Base-by-base conservation (phyloP, 225 moss, liverwort and hornwort species). In the Pseudisothecium myosuroides region DNA sequence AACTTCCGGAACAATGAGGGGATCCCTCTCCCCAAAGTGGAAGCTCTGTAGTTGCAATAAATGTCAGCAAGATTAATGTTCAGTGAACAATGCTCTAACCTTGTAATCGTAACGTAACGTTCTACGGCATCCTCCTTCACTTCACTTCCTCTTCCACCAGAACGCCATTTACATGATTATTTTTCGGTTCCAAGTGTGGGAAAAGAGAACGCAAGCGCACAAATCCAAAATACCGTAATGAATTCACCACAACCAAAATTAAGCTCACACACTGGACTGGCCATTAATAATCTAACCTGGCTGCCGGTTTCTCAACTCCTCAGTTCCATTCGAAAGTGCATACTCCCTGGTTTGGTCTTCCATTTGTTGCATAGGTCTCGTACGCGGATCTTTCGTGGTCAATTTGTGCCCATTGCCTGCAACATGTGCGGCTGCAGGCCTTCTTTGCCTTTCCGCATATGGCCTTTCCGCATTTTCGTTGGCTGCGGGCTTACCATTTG, bases 1-100 rank as follows among this genome's bases (percentile, higher is more conserved):
- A 95, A 87, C 97, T 95, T 91, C 90, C 89, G 80, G 95, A 94
- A 75, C 94, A 95, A 71, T 85, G 89, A 86, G 98, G 94, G 60
- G 91, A 92, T 52, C 88, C 94, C 66, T 91, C 89, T 88, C 82
- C 94, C 92, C 90, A 91, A 81, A 90, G 65, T 63, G 91, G 81
- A 86, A 87, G 71, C 89, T 93, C 92, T 93, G 90, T 56, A 85
- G 75, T 66, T 50, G 64, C 45, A 71, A 54, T 39, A 72, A 21
- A 61, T 76, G 45, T 81, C 80, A 86, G 86, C 69, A 75, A 80
- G 74, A 67, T 82, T 58, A 85, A 81, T 80, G 52, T n/a, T 54
- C 55, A 55, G 14, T 66, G n/a, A 77, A 63, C 55, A 62, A 83
- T 64, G 34, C 56, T 76, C 76, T 41, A 82, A 81, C 58, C 29